Evolutionary conservation across 768 basidiomycete species (phyloP).

Genomic region (Naganishia vishniacii): DNA sequence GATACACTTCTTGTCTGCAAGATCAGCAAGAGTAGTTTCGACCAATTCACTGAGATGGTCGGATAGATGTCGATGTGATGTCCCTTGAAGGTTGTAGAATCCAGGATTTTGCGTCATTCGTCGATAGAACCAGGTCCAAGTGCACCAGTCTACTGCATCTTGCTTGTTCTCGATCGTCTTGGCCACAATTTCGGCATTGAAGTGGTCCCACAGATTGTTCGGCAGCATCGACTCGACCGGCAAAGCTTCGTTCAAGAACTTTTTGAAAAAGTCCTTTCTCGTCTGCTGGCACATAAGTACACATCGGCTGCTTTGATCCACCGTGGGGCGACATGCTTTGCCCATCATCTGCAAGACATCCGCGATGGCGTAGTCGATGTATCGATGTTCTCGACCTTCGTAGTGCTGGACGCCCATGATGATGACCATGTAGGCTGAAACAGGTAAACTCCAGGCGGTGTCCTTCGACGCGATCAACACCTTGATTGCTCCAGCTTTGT

Average conservation of each 20-base stretch:
- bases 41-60: conserved; percentile 95
- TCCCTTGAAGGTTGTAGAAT: conserved; percentile 60
- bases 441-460: conserved; percentile 90
- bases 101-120: conserved; percentile 91
- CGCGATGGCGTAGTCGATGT: conserved; percentile 96
- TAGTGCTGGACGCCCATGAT: conserved; percentile 99
- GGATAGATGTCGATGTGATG: conserved; percentile 88
- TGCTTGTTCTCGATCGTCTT: conserved; percentile 99
- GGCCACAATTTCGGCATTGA: conserved; percentile 95
- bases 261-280: conserved; percentile 97
- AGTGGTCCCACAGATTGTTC: conserved; percentile 91
- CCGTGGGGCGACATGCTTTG: conserved; percentile 81
- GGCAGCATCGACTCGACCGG: conserved; percentile 94
- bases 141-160: conserved; percentile 83
- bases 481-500: conserved; percentile 90
- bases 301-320: conserved; percentile 85
- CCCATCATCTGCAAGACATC: conserved; percentile 99
- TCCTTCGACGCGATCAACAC: conserved; percentile 93
- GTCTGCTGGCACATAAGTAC: conserved; percentile 97
- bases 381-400: conserved; percentile 96
- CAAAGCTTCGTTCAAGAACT: conserved; percentile 92
- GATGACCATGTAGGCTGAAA: conserved; percentile 93
- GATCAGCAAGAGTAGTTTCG: conserved; percentile 82
- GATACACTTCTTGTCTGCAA: conserved; percentile 93
- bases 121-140: conserved; percentile 96